These are phyloP conservation scores for Kodamaea leandrae DNA, from an alignment of 805 yeast species.

Conservation along the genomic window DNA sequence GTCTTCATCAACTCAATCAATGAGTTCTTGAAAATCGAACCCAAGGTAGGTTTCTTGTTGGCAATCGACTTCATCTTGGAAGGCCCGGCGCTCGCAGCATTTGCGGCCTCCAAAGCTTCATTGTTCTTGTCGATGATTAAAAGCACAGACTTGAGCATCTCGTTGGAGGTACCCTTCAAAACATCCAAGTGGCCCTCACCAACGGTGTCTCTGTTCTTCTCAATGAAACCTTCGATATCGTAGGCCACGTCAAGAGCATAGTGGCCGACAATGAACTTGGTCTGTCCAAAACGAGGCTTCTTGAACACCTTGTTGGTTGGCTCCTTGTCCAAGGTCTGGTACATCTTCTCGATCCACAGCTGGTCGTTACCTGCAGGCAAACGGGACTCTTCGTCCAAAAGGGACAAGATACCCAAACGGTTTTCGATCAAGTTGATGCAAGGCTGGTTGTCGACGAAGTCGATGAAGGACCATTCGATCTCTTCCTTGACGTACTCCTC, in stretches of 20 bases:
- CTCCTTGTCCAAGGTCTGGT: conserved; percentile 76
- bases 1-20: conserved; percentile 91
- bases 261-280: conserved; percentile 85
- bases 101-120: conserved; percentile 45
- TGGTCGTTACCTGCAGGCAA: conserved; percentile 92
- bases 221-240: conserved; percentile 92
- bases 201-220: conserved; percentile 95
- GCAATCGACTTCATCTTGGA: conserved; percentile 37
- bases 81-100: conserved; percentile 9
- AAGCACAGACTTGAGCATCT: conserved; percentile 62
- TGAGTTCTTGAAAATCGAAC: conserved; percentile 90
- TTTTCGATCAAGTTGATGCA: conserved; percentile 91
- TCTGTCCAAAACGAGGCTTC: conserved; percentile 91
- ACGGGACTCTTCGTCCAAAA: conserved; percentile 93
- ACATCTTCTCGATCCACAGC: conserved; percentile 87
- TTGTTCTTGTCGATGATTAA: conserved; percentile 60
- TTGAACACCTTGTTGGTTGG: conserved; percentile 77
- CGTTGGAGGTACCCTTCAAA: conserved; percentile 65
- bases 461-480: conserved; percentile 95
- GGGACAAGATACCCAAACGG: conserved; percentile 79
- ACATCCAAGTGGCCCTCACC: conserved; percentile 94
- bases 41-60: conserved; percentile 84
- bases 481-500: conserved; percentile 91
- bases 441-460: conserved; percentile 94
- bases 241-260: conserved; percentile 93